Evolutionary conservation across 2,329 filamentous ascomycete genomes (phyloP).

Genomic region (Ceratocystiopsis minuta): DNA sequence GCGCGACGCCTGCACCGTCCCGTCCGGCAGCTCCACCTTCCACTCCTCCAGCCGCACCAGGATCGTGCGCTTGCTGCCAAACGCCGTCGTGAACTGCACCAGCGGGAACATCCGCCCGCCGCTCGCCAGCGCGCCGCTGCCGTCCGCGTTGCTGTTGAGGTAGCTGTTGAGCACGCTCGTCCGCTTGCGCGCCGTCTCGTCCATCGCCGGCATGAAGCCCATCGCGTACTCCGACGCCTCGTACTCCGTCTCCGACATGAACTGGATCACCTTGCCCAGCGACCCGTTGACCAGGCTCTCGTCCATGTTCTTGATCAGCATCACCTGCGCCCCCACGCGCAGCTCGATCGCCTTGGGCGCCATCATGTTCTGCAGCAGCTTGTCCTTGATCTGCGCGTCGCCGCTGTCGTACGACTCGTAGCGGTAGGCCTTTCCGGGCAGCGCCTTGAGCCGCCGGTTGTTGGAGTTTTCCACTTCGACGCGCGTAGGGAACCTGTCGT

Average conservation of each 20-base stretch:
- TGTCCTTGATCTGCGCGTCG: slow-evolving; percentile 54
- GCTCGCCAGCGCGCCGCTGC: slow-evolving; percentile 15
- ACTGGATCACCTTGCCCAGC: slow-evolving; percentile 65
- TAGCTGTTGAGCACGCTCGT: slow-evolving; percentile 31
- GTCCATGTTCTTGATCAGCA: slow-evolving; percentile 99
- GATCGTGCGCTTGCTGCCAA: slow-evolving; percentile 58
- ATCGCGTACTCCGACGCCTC: slow-evolving; percentile 10
- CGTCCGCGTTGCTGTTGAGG: slow-evolving; percentile 14
- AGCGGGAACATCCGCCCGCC: slow-evolving; percentile 46
- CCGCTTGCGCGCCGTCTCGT: slow-evolving; percentile 34
- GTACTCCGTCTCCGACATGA: slow-evolving; percentile 39
- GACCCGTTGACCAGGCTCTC: slow-evolving; percentile 88
- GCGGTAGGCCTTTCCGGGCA: slow-evolving; percentile 48
- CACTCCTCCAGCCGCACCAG: slow-evolving; percentile 77
- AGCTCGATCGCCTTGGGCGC: slow-evolving; percentile 63
- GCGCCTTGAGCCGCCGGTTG: slow-evolving; percentile 47
- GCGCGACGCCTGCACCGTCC: slow-evolving; percentile 79
- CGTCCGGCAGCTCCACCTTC: slow-evolving; percentile 94
- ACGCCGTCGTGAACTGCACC: slow-evolving; percentile 64
- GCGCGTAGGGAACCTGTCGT: slow-evolving; percentile 58
- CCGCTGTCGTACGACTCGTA: slow-evolving; percentile 66
- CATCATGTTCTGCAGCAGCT: slow-evolving; percentile 78
- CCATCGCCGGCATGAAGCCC: slow-evolving; percentile 7
- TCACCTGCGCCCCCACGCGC: slow-evolving; percentile 88
- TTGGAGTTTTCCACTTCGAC: slow-evolving; percentile 83